These are phyloP conservation scores for Gloeophyllum trabeum DNA, from an alignment of 768 basidiomycete species.

Conservation along the genomic window DNA sequence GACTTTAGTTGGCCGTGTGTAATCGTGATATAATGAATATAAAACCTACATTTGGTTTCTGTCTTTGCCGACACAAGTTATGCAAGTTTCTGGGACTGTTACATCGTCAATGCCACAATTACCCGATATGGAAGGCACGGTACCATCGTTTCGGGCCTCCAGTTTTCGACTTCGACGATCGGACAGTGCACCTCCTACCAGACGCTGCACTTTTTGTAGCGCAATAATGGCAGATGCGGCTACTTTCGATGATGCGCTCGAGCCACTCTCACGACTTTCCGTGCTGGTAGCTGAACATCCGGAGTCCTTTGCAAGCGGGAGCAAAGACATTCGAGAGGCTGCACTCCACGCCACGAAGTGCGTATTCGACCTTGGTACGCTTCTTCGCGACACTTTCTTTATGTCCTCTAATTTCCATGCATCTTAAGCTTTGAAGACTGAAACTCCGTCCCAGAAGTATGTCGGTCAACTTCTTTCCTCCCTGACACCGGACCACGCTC, in stretches of 20 bases:
- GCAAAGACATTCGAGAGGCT: slow-evolving; percentile 37
- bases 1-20: not conserved
- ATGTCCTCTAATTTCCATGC: slow-evolving; percentile 2
- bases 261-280: slow-evolving; percentile 38
- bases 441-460: slow-evolving; percentile 50
- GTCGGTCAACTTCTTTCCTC: slow-evolving; percentile 57
- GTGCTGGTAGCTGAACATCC: slow-evolving; percentile 40
- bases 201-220: too few species aligned
- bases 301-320: slow-evolving; percentile 45
- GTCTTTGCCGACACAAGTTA: too few species aligned
- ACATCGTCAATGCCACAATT: too few species aligned
- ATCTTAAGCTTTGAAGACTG: slow-evolving; percentile 51
- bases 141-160: too few species aligned
- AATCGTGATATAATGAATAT: not conserved
- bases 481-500: slow-evolving; percentile 53
- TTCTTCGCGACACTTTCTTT: slow-evolving; percentile 1
- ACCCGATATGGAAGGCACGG: too few species aligned
- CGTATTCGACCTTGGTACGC: slow-evolving; percentile 66
- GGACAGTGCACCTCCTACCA: too few species aligned
- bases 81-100: too few species aligned
- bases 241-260: slow-evolving; percentile 13
- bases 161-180: too few species aligned
- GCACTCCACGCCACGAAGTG: slow-evolving; percentile 63
- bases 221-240: too few species aligned
- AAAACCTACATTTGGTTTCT: too few species aligned